A percentile compares a stretch with the other conserved stretches of the same genome.
phyloP scores from a whole-genome alignment of 495 filamentous ascomycete genomes.

The Endocarpon pusillum region DNA sequence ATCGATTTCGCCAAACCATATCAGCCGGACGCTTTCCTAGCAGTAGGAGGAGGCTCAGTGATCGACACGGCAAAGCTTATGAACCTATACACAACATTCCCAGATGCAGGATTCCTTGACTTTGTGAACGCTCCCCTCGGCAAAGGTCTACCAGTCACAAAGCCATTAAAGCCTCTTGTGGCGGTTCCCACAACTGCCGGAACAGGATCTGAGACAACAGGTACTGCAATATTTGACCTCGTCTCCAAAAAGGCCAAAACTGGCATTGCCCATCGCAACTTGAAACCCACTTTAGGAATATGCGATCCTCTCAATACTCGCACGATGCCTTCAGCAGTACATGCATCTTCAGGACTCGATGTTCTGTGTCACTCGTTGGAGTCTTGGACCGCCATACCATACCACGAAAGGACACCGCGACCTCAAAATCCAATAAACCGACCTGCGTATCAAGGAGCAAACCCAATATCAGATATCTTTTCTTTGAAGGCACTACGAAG shows the following conservation, averaged over 20 bases:
- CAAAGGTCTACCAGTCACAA: slow-evolving; percentile 66
- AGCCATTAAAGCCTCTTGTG: slow-evolving; percentile 64
- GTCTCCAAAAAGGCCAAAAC: slow-evolving; percentile 80
- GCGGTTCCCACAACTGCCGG: slow-evolving; percentile 92
- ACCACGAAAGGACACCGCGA: slow-evolving; percentile 62
- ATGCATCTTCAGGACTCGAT: slow-evolving; percentile 75
- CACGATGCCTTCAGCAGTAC: slow-evolving; percentile 87
- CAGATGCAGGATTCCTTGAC: slow-evolving; percentile 81
- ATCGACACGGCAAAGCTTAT: slow-evolving; percentile 98
- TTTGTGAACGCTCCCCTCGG: slow-evolving; percentile 95
- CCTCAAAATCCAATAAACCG: slow-evolving; percentile 80
- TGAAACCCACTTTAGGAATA: slow-evolving; percentile 90
- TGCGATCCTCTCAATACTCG: slow-evolving; percentile 90
- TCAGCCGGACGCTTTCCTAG: slow-evolving; percentile 72
- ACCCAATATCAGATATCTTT: slow-evolving; percentile 95
- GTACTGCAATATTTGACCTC: slow-evolving; percentile 94
- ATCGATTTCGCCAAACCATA: slow-evolving; percentile 70
- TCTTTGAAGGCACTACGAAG: slow-evolving; percentile 61
- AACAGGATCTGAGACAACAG: slow-evolving; percentile 89
- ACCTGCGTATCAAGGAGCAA: slow-evolving; percentile 91
- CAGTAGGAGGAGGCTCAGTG: slow-evolving; percentile 63
- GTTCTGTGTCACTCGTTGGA: slow-evolving; percentile 89
- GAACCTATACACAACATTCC: slow-evolving; percentile 85
- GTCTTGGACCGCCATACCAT: slow-evolving; percentile 93
- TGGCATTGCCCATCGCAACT: slow-evolving; percentile 81